Evolutionary conservation across 2,329 filamentous ascomycete species (phyloP).

Genomic region (Volutella citrinella): DNA sequence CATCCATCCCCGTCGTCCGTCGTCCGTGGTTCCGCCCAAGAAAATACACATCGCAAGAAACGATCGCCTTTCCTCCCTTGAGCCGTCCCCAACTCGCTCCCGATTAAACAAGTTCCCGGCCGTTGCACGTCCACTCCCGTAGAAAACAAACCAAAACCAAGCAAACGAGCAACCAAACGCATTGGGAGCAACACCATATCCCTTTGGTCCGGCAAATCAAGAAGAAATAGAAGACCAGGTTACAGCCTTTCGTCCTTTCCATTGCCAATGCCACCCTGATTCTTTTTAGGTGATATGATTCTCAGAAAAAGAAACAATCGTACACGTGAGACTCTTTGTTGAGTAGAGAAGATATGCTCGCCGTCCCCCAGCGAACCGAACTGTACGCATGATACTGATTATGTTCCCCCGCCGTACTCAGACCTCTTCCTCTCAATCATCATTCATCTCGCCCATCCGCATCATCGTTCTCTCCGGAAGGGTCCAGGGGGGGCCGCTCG

Average conservation of each 20-base stretch:
- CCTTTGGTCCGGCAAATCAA: slow-evolving; percentile 16
- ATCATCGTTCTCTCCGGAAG: slow-evolving; percentile 1
- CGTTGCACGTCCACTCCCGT: too few relatives aligned
- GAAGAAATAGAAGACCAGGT: slow-evolving; percentile 6
- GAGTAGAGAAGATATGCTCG: slow-evolving; percentile 25
- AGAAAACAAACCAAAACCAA: slow-evolving; percentile 20
- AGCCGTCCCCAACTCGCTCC: too few relatives aligned
- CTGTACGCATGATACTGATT: slow-evolving; percentile 27
- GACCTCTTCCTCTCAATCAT: slow-evolving; percentile 21
- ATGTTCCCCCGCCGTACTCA: slow-evolving; percentile 26
- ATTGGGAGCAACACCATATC: slow-evolving; percentile 22
- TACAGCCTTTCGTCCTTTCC: slow-evolving; percentile 15
- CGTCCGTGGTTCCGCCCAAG: too few relatives aligned
- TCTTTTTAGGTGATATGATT: slow-evolving; percentile 31
- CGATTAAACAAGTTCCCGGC: too few relatives aligned
- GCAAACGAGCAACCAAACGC: slow-evolving; percentile 14
- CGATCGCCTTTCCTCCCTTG: too few relatives aligned
- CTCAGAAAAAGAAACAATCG: slow-evolving; percentile 34
- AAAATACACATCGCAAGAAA: too few relatives aligned
- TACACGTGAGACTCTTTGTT: slow-evolving; percentile 34
- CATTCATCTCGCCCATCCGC: slow-evolving; percentile 5
- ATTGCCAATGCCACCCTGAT: slow-evolving; percentile 27
- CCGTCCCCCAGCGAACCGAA: slow-evolving; percentile 23
- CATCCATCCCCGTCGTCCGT: too few relatives aligned
- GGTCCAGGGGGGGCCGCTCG: too few relatives aligned